Conservation (phyloP, 2,329 filamentous ascomycete species). For the Ciborinia camelliae region DNA sequence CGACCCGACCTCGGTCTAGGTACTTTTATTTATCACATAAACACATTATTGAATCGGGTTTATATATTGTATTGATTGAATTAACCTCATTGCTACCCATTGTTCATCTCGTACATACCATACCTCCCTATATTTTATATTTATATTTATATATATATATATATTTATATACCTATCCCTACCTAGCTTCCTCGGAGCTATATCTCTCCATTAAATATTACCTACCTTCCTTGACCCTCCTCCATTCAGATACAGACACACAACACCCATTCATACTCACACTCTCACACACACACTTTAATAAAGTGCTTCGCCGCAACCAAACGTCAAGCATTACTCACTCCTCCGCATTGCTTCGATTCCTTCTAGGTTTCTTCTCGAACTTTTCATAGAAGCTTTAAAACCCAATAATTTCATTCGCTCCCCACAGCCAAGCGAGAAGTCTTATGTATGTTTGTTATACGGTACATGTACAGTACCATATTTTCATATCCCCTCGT, state of each 20-base stretch:
- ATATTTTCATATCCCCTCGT: too few species aligned
- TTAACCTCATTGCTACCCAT: not conserved
- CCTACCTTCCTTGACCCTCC: too few species aligned
- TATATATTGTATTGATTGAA: not conserved
- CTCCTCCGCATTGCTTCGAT: constrained; percentile 7
- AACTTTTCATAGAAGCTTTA: constrained; percentile 14
- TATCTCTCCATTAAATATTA: too few species aligned
- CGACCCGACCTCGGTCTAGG: not conserved
- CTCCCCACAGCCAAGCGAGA: constrained; percentile 16
- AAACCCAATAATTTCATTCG: constrained; percentile 13
- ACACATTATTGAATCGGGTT: too few species aligned
- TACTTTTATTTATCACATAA: too few species aligned
- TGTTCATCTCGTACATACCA: not conserved
- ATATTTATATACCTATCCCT: too few species aligned
- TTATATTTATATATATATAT: too few species aligned
- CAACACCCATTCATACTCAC: not conserved
- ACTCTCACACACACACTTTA: not conserved
- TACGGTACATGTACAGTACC: too few species aligned
- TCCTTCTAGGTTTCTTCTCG: constrained; percentile 20
- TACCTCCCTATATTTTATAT: not conserved
- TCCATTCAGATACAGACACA: not conserved
- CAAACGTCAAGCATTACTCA: constrained; percentile 7
- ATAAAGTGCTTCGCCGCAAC: not conserved
- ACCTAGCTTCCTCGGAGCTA: too few species aligned
- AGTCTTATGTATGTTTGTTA: too few species aligned